These are phyloP conservation scores for Ocimum tenuiflorum DNA, from an alignment of 257 asterid species.

Conservation along the genomic window DNA sequence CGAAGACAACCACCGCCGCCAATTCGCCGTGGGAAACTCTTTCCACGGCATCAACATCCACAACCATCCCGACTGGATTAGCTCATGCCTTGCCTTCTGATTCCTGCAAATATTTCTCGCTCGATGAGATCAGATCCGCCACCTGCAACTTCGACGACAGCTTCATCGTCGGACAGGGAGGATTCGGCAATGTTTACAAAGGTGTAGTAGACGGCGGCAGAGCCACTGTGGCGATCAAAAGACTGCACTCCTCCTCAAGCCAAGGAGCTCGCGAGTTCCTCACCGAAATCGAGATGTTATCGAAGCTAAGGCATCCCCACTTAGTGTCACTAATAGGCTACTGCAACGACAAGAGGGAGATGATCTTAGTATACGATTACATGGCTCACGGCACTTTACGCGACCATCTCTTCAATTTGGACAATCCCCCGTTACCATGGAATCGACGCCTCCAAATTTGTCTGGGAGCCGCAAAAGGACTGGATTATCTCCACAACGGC, in stretches of 20 bases:
- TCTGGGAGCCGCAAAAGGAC: slow-evolving; percentile 56
- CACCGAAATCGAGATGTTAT: slow-evolving; percentile 55
- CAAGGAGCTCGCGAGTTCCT: slow-evolving; percentile 50
- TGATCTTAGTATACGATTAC: slow-evolving; percentile 66
- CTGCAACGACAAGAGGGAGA: slow-evolving; percentile 44
- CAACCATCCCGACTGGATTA: neutral
- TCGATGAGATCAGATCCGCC: neutral
- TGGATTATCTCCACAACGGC: slow-evolving; percentile 53
- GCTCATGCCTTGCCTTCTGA: neutral
- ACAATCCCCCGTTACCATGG: slow-evolving; percentile 40
- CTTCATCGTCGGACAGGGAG: neutral
- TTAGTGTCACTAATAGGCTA: slow-evolving; percentile 60
- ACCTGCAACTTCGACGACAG: neutral
- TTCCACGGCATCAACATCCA: neutral
- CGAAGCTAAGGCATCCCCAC: slow-evolving; percentile 49
- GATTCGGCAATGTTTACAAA: neutral
- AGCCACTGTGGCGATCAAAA: slow-evolving; percentile 36
- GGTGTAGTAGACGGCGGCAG: neutral
- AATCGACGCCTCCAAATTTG: slow-evolving; percentile 44
- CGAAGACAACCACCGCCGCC: neutral
- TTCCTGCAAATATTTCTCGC: neutral
- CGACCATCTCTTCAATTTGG: slow-evolving; percentile 37
- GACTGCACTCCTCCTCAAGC: slow-evolving; percentile 37
- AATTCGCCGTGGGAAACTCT: neutral
- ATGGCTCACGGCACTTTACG: slow-evolving; percentile 51